phyloP scores from a whole-genome alignment of 345 rosid genomes.

The Mallotus nudiflorus region DNA sequence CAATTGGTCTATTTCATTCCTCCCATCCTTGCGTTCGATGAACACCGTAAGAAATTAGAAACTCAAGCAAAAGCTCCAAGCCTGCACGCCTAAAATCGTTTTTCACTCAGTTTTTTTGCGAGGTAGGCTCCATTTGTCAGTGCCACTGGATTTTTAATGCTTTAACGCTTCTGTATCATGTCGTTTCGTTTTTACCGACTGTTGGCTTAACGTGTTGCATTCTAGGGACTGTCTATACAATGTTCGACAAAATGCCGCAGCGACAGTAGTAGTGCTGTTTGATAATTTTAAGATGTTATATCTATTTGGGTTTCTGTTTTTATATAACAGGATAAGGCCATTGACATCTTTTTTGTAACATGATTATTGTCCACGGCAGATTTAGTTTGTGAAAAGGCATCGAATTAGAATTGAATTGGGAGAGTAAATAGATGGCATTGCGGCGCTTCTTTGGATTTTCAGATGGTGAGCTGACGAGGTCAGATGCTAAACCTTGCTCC shows the following conservation, averaged over 20 bases:
- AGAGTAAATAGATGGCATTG: constrained; percentile 48
- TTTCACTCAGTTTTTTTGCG: no score
- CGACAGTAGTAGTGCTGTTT: not conserved
- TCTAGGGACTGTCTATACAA: no score
- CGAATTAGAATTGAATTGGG: constrained; percentile 2
- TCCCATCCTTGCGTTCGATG: no score
- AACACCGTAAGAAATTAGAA: no score
- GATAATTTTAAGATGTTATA: not conserved
- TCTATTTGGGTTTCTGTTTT: not conserved
- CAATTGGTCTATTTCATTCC: no score
- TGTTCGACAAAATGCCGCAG: constrained; percentile 13
- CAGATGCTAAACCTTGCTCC: constrained; percentile 80
- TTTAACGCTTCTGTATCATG: no score
- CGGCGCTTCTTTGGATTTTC: constrained; percentile 67
- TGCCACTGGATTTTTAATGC: no score
- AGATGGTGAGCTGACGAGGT: constrained; percentile 78
- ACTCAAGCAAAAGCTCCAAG: no score
- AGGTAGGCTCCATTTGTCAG: no score
- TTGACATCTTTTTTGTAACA: not conserved
- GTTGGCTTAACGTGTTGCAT: not conserved
- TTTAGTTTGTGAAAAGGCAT: not conserved
- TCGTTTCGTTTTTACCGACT: no score
- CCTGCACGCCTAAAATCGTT: no score
- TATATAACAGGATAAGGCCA: not conserved
- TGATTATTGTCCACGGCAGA: not conserved